phyloP scores from a whole-genome alignment of 805 yeast species.

The Phaffomyces opuntiae region DNA sequence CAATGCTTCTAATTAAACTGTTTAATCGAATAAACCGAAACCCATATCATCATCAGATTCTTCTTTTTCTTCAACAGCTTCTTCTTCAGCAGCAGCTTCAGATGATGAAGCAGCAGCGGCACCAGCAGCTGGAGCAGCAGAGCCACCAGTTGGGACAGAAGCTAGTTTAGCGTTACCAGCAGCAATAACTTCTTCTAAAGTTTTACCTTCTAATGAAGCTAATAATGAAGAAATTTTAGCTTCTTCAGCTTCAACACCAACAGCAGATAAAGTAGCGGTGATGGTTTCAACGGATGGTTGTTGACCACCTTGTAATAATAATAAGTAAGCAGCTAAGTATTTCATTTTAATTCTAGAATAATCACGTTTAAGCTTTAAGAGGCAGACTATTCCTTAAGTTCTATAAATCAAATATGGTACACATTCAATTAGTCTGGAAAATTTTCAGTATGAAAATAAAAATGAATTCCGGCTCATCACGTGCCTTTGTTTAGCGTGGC shows the following conservation, averaged over 20 bases:
- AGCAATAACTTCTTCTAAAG: slow-evolving; percentile 63
- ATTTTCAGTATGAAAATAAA: slow-evolving; percentile 11
- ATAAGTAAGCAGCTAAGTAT: slow-evolving; percentile 90
- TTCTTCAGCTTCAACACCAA: slow-evolving; percentile 76
- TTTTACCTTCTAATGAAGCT: slow-evolving; percentile 73
- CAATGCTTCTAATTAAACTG: slow-evolving; percentile 1
- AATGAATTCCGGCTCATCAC: slow-evolving; percentile 3
- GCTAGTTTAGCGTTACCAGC: slow-evolving; percentile 78
- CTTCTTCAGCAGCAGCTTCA: slow-evolving; percentile 39
- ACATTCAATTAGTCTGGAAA: background rate
- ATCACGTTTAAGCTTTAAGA: slow-evolving; percentile 64
- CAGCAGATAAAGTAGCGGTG: slow-evolving; percentile 63
- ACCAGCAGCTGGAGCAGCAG: slow-evolving; percentile 56
- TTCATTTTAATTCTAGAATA: slow-evolving; percentile 58
- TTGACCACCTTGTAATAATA: slow-evolving; percentile 80
- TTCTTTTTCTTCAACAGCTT: slow-evolving; percentile 41
- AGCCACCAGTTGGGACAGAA: slow-evolving; percentile 78
- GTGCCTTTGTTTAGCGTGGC: background rate
- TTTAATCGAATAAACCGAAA: slow-evolving; percentile 67
- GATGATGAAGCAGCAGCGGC: slow-evolving; percentile 41
- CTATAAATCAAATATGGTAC: background rate
- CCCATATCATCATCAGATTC: slow-evolving; percentile 67
- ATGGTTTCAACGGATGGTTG: slow-evolving; percentile 76
- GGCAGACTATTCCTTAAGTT: slow-evolving; percentile 75
- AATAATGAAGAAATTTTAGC: slow-evolving; percentile 65